A percentile compares a stretch with the other conserved stretches of the same genome.
Evolutionary conservation across 2,329 filamentous ascomycete species (phyloP).

Genomic region (Chaetomium sp.): DNA sequence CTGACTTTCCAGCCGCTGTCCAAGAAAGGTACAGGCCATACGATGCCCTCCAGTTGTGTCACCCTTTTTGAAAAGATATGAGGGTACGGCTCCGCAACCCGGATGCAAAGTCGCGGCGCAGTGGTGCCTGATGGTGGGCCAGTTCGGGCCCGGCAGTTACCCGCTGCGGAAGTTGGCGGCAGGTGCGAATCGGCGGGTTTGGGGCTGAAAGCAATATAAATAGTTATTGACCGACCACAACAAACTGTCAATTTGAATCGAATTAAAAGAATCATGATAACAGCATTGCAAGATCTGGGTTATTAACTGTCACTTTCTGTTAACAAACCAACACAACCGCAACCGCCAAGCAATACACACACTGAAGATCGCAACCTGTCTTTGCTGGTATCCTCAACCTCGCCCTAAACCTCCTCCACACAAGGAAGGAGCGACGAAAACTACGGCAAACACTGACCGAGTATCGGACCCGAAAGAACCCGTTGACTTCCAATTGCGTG

Average conservation of each 20-base stretch:
- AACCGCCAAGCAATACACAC: not conserved
- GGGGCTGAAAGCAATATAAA: not conserved
- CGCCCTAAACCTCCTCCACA: not conserved
- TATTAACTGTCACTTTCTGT: not conserved
- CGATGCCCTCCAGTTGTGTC: not conserved
- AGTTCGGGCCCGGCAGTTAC: not conserved
- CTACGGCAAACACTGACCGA: not conserved
- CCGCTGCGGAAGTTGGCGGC: not conserved
- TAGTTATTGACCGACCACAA: no score
- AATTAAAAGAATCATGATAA: no score
- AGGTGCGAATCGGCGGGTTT: constrained; percentile 11
- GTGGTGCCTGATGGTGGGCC: constrained; percentile 16
- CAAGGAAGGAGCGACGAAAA: constrained; percentile 7
- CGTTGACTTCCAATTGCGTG: no score
- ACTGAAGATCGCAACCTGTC: not conserved
- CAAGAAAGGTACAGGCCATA: constrained; percentile 7
- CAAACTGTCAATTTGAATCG: not conserved
- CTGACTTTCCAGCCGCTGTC: not conserved
- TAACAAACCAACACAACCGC: not conserved
- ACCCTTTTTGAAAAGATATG: not conserved
- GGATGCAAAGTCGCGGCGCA: constrained; percentile 14
- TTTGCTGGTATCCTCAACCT: constrained; percentile 13
- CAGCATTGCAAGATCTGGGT: not conserved
- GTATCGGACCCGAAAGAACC: not conserved
- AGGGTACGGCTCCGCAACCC: constrained; percentile 13